Evolutionary conservation across 73 alveolate species (phyloP).

Genomic region (Paramecium primaurelia): DNA sequence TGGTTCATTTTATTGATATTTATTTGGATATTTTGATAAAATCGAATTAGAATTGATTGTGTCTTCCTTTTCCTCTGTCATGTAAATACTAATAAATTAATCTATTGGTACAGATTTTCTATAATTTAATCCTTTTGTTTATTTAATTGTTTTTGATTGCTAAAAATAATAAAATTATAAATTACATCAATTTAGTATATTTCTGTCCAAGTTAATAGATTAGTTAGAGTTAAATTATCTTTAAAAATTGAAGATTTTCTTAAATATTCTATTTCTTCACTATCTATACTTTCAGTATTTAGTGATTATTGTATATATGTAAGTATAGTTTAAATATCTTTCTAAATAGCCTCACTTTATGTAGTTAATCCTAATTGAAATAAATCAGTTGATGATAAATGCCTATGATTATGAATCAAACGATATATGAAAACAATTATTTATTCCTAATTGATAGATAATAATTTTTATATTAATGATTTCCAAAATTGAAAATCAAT

Average conservation of each 20-base stretch:
- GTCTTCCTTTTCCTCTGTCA: background rate
- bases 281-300: background rate
- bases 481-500: background rate
- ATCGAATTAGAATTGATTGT: background rate
- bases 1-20: background rate
- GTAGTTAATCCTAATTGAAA: background rate
- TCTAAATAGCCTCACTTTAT: background rate
- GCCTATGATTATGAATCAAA: background rate
- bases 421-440: background rate
- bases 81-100: background rate
- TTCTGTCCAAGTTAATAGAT: background rate
- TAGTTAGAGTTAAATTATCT: background rate
- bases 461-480: background rate
- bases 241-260: constrained; percentile 6
- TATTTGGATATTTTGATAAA: background rate
- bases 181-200: background rate
- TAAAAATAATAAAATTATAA: background rate
- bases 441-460: background rate
- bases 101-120: background rate
- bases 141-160: background rate
- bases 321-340: background rate
- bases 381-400: constrained; percentile 18
- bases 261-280: background rate
- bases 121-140: background rate
- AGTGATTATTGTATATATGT: background rate